phyloP scores from a whole-genome alignment of 2,329 filamentous ascomycete species.

The Fusarium staphyleae region DNA sequence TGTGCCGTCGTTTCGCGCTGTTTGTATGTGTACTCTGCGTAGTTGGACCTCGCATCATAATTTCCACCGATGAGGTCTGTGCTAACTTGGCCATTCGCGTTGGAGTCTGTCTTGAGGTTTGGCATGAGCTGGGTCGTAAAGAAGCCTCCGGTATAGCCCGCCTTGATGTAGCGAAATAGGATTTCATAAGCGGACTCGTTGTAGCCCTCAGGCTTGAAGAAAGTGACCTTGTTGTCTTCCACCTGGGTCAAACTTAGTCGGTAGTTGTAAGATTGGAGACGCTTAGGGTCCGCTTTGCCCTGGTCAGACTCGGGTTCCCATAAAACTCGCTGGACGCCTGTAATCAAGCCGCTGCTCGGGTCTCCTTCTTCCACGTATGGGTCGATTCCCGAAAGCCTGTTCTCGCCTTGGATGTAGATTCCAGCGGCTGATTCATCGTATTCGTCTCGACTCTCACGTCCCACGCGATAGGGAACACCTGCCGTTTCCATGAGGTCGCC shows the following conservation, averaged over 20 bases:
- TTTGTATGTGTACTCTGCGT: slow-evolving; percentile 26
- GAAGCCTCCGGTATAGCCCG: slow-evolving; percentile 22
- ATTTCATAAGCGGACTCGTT: slow-evolving; percentile 26
- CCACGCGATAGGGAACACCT: slow-evolving; percentile 23
- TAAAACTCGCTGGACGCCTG: slow-evolving; percentile 21
- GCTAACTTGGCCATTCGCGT: slow-evolving; percentile 27
- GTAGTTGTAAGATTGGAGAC: slow-evolving; percentile 35
- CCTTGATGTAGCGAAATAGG: slow-evolving; percentile 29
- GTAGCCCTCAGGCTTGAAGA: slow-evolving; percentile 30
- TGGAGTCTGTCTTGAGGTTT: slow-evolving; percentile 30
- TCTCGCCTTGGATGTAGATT: slow-evolving; percentile 5
- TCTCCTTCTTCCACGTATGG: slow-evolving; percentile 23
- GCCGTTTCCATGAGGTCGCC: slow-evolving; percentile 35
- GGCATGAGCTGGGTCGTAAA: slow-evolving; percentile 32
- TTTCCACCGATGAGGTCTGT: slow-evolving; percentile 31
- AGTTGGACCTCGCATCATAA: slow-evolving; percentile 20
- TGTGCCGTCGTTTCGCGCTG: slow-evolving; percentile 6
- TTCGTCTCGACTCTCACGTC: slow-evolving; percentile 21
- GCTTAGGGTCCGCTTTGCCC: slow-evolving; percentile 14
- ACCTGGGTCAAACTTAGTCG: slow-evolving; percentile 23
- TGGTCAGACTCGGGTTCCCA: slow-evolving; percentile 2
- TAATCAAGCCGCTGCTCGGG: slow-evolving; percentile 18
- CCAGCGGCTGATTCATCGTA: slow-evolving; percentile 26
- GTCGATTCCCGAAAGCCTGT: slow-evolving; percentile 15
- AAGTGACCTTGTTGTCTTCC: slow-evolving; percentile 10